A percentile compares a stretch with the other conserved stretches of the same genome.
Conservation (phyloP, 164 flowering plant species). For the Chloranthus sessilifolius region DNA sequence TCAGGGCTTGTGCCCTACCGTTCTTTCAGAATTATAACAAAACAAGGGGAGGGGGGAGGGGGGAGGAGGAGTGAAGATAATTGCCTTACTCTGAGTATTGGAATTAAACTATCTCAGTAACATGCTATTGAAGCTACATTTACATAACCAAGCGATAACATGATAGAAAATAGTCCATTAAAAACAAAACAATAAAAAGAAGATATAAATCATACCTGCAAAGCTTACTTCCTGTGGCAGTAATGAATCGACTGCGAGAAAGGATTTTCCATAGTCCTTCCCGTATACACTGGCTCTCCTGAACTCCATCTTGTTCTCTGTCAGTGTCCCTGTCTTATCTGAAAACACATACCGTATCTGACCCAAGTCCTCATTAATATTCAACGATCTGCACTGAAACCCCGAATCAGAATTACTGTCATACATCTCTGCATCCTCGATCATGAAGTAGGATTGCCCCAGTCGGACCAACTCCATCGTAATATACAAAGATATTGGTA, state of each 20-base stretch:
- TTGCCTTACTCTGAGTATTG: no score
- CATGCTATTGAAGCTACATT: no score
- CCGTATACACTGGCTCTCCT: conserved; percentile 66
- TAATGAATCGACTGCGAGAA: conserved; percentile 15
- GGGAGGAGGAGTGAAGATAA: no score
- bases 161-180: no score
- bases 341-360: conserved; percentile 84
- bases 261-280: conserved; percentile 40
- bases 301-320: conserved; percentile 95
- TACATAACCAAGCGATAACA: no score
- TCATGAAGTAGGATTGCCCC: conserved; percentile 95
- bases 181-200: no score
- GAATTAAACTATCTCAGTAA: no score
- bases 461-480: conserved; percentile 93
- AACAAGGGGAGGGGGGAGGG: no score
- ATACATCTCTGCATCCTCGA: conserved; percentile 75
- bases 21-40: no score
- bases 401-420: conserved; percentile 50
- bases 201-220: conserved; percentile 23
- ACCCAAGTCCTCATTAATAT: conserved; percentile 93
- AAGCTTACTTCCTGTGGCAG: conserved; percentile 28
- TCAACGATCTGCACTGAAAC: conserved; percentile 93
- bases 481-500: conserved; percentile 87
- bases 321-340: conserved; percentile 90
- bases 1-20: no score